phyloP scores from a whole-genome alignment of 2,329 filamentous ascomycete species.

The Polychaeton citri region DNA sequence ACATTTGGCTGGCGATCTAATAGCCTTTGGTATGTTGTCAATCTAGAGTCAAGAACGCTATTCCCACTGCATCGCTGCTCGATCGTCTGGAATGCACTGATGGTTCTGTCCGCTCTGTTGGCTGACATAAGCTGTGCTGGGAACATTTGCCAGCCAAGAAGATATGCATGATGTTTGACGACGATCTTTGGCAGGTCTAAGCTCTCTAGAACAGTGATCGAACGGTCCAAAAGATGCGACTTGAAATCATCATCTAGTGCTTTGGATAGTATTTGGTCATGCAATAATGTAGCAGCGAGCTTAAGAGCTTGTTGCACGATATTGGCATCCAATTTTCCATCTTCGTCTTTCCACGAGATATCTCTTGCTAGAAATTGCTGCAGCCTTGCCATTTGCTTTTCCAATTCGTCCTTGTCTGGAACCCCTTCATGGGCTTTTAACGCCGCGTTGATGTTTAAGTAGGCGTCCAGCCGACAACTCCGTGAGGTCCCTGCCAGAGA shows the following conservation, averaged over 20 bases:
- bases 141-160: slow-evolving; percentile 72
- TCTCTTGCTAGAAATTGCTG: slow-evolving; percentile 77
- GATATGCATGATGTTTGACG: slow-evolving; percentile 64
- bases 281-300: slow-evolving; percentile 63
- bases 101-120: slow-evolving; percentile 55
- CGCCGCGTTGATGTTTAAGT: slow-evolving; percentile 62
- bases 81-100: slow-evolving; percentile 58
- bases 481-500: slow-evolving; percentile 65
- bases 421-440: slow-evolving; percentile 72
- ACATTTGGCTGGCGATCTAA: slow-evolving; percentile 54
- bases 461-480: slow-evolving; percentile 68
- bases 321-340: slow-evolving; percentile 44
- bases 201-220: slow-evolving; percentile 61
- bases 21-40: slow-evolving; percentile 67
- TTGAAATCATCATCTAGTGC: slow-evolving; percentile 67
- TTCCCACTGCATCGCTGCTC: slow-evolving; percentile 65
- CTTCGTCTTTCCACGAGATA: slow-evolving; percentile 46
- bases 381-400: slow-evolving; percentile 63
- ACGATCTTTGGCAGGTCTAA: slow-evolving; percentile 59
- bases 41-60: slow-evolving; percentile 62
- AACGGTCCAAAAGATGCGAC: slow-evolving; percentile 66
- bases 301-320: slow-evolving; percentile 67
- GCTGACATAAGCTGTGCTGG: slow-evolving; percentile 57
- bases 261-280: slow-evolving; percentile 56
- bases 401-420: slow-evolving; percentile 59